Evolutionary conservation across 2,329 filamentous ascomycete genomes (phyloP), one percentile per base, ranked within the genome.

Genomic region (Corinectria fuckeliana): DNA sequence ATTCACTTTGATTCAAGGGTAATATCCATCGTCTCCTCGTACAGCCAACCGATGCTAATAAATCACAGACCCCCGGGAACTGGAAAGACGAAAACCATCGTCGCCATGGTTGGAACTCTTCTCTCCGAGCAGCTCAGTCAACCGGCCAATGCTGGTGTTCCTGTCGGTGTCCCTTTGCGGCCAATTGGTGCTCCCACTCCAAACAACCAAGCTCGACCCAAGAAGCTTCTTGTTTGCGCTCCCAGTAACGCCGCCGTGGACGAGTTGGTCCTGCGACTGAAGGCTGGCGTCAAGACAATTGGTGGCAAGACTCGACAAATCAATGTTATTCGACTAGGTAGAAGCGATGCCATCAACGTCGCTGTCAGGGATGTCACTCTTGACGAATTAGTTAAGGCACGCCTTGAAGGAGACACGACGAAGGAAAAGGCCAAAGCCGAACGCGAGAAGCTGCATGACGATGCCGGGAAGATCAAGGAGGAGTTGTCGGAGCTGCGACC

Each of bases 231-330:
- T 23, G 92, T 99, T 21, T 99, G 95, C 72, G 95, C 95, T n/a
- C 95, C 95, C 13, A 98, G 93, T 82, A 99, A 99, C 75, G 95
- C 95, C 6, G 95, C 95, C 28, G 95, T 99, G 5, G 95, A 99
- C 74, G 95, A 99, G 75, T 75, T 99, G 62, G 95, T 99, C 16
- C 88, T 97, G 75, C 90, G 95, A 78, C 85, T 99, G 71, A 98
- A 96, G 77, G 81, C 87, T 52, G 95, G 95, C 4, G 85, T 99
- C 51, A 94, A 89, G 71, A 93, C 92, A 1, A 82, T 86, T 58
- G 86, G 84, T 41, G 94, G 95, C 1, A 83, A 87, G 25, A 81
- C 82, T 11, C 88, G 91, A 66, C 91, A 91, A 64, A 85, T 98
- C 71, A 93, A 92, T 47, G 91, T 99, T 18, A 85, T 99, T 56